A percentile compares a stretch with the other conserved stretches of the same genome.
phyloP scores from a whole-genome alignment of 1,139 yeast species.

The Candida neerlandica region DNA sequence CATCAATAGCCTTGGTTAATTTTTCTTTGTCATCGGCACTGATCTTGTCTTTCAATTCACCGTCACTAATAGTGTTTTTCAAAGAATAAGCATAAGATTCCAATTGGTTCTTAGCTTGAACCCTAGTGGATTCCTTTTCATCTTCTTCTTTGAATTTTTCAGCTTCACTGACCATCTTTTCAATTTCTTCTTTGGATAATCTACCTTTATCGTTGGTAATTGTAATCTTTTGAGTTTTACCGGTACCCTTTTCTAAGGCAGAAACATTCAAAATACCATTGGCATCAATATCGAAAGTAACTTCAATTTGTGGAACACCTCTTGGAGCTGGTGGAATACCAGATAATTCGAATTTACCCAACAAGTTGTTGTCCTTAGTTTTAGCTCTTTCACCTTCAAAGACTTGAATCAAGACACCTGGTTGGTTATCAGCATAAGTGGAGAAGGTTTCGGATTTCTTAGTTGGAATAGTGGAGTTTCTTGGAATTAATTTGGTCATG shows the following conservation, averaged over 20 bases:
- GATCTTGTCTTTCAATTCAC: constrained; percentile 55
- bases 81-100: constrained; percentile 88
- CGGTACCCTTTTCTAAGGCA: constrained; percentile 94
- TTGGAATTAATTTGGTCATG: constrained; percentile 93
- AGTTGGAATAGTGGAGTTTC: constrained; percentile 96
- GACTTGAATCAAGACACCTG: constrained; percentile 92
- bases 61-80: constrained; percentile 58
- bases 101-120: constrained; percentile 72
- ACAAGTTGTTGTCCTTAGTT: constrained; percentile 90
- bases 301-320: constrained; percentile 96
- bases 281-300: constrained; percentile 89
- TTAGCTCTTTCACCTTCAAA: constrained; percentile 96
- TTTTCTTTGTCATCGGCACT: constrained; percentile 48
- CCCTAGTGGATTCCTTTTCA: constrained; percentile 39
- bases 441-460: constrained; percentile 94
- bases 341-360: constrained; percentile 91
- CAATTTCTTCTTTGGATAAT: constrained; percentile 52
- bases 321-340: constrained; percentile 98
- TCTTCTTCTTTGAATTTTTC: constrained; percentile 44
- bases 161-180: constrained; percentile 52
- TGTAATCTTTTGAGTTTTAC: constrained; percentile 49
- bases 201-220: constrained; percentile 51
- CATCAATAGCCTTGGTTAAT: constrained; percentile 44
- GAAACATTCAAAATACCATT: constrained; percentile 93
- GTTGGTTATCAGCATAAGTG: constrained; percentile 95